These are phyloP conservation scores for Ilyonectria sp. DNA, from an alignment of 2,329 filamentous ascomycete species.

Conservation along the genomic window DNA sequence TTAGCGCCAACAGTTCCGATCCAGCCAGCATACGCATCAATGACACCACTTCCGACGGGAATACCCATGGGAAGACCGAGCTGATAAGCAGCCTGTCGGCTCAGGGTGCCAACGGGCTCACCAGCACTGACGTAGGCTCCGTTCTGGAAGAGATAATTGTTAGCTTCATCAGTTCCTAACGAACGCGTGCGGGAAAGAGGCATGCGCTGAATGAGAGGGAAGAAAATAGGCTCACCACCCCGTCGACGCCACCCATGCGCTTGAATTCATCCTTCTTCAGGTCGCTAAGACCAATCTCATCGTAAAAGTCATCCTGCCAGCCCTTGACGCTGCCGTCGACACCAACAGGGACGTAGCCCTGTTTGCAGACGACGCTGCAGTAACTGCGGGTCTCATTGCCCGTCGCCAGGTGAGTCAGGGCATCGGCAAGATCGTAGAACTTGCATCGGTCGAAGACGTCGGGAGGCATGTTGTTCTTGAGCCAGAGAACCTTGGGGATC, in stretches of 20 bases:
- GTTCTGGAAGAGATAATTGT: slow-evolving; percentile 72
- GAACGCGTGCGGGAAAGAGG: background rate
- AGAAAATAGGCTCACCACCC: slow-evolving; percentile 80
- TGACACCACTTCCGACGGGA: slow-evolving; percentile 95
- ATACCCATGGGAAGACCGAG: slow-evolving; percentile 90
- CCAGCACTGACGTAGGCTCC: slow-evolving; percentile 93
- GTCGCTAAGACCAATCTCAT: slow-evolving; percentile 88
- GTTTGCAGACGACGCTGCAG: slow-evolving; percentile 97
- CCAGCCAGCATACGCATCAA: slow-evolving; percentile 99
- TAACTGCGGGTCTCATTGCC: slow-evolving; percentile 93
- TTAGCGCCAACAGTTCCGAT: slow-evolving; percentile 99
- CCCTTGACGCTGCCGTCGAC: slow-evolving; percentile 98
- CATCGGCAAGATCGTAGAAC: slow-evolving; percentile 96
- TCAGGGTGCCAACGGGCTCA: slow-evolving; percentile 88
- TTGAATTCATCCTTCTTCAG: slow-evolving; percentile 89
- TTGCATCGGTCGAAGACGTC: slow-evolving; percentile 94
- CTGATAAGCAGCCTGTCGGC: slow-evolving; percentile 85
- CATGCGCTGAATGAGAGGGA: slow-evolving; percentile 33
- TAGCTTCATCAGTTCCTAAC: slow-evolving; percentile 19
- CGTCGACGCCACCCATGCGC: slow-evolving; percentile 93
- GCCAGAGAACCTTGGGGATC: slow-evolving; percentile 97
- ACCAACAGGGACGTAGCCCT: slow-evolving; percentile 96
- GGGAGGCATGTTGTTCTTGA: slow-evolving; percentile 97
- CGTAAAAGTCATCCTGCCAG: slow-evolving; percentile 96
- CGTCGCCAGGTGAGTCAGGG: slow-evolving; percentile 93